A percentile compares a stretch with the other conserved stretches of the same genome.
Conservation (phyloP, 441 rosid species). For the Rhodomyrtus psidioides region DNA sequence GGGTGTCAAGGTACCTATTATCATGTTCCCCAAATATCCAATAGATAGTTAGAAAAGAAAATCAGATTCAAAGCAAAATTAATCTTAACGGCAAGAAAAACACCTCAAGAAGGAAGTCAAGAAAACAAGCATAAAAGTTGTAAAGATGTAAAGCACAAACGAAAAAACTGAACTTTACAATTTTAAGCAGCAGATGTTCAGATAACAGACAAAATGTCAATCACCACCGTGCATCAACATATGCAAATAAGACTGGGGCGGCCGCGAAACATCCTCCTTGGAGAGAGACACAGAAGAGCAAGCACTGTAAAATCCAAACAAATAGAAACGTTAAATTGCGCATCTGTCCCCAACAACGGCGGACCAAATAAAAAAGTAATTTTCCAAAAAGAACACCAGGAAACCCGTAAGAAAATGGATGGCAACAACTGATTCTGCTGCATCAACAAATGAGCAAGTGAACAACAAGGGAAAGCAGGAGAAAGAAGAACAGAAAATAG, state of each 20-base stretch:
- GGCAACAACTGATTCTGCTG: too few species aligned
- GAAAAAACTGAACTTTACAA: too few species aligned
- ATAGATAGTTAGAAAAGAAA: neutral
- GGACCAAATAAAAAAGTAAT: too few species aligned
- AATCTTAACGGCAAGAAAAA: neutral
- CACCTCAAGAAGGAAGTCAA: neutral
- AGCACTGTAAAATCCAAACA: too few species aligned
- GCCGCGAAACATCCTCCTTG: conserved; percentile 7
- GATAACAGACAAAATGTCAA: too few species aligned
- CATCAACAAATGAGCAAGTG: neutral
- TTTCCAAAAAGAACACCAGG: neutral
- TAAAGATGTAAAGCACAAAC: too few species aligned
- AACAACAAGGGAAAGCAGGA: neutral
- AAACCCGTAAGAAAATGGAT: neutral
- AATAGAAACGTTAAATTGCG: too few species aligned
- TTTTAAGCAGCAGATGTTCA: too few species aligned
- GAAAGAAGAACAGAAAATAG: too few species aligned
- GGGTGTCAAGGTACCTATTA: neutral
- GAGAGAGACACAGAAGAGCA: too few species aligned
- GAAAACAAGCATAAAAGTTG: too few species aligned
- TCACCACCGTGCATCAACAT: neutral
- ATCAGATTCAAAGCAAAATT: neutral
- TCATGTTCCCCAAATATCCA: neutral
- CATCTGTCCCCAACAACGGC: too few species aligned
- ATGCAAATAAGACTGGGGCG: conserved; percentile 97